Evolutionary conservation across 352 stramenopile species (phyloP).

Genomic region (Globisporangium takayamanum): DNA sequence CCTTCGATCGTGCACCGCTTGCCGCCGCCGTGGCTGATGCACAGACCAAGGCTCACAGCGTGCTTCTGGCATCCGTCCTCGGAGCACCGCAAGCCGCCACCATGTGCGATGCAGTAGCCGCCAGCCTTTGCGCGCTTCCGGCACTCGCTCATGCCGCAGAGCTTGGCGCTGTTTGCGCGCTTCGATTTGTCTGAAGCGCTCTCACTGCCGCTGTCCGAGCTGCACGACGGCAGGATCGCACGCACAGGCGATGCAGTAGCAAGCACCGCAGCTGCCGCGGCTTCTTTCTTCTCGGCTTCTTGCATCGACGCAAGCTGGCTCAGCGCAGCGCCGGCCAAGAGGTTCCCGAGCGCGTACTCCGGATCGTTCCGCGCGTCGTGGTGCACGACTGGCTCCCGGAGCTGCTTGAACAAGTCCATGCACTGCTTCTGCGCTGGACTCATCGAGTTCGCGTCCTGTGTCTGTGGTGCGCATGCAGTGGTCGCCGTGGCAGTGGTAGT

Average conservation of each 20-base stretch:
- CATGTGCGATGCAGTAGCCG: constrained; percentile 76
- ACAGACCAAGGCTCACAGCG: constrained; percentile 74
- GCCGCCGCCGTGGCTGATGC: constrained; percentile 79
- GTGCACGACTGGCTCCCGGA: constrained; percentile 24
- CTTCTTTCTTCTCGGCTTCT: constrained; percentile 12
- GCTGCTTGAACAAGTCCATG: constrained; percentile 60
- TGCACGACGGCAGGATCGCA: constrained; percentile 15
- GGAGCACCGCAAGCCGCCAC: constrained; percentile 70
- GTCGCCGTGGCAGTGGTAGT: constrained; percentile 6
- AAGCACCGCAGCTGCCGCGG: not conserved
- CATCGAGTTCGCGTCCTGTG: constrained; percentile 21
- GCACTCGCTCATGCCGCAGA: constrained; percentile 70
- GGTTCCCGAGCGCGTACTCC: constrained; percentile 34
- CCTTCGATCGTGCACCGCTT: constrained; percentile 70
- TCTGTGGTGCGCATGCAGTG: not conserved
- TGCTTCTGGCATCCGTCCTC: constrained; percentile 71
- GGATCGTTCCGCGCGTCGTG: constrained; percentile 15
- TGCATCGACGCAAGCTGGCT: constrained; percentile 39
- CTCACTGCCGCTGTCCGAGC: constrained; percentile 5
- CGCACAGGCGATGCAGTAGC: constrained; percentile 7
- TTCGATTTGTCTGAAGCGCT: constrained; percentile 26
- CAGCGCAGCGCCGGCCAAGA: constrained; percentile 36
- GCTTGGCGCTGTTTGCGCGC: constrained; percentile 56
- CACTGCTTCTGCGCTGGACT: constrained; percentile 56
- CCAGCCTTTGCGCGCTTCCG: constrained; percentile 76